These are phyloP conservation scores for Cyclostephanos tholiformis DNA, from an alignment of 108 stramenopile species.

Conservation along the genomic window DNA sequence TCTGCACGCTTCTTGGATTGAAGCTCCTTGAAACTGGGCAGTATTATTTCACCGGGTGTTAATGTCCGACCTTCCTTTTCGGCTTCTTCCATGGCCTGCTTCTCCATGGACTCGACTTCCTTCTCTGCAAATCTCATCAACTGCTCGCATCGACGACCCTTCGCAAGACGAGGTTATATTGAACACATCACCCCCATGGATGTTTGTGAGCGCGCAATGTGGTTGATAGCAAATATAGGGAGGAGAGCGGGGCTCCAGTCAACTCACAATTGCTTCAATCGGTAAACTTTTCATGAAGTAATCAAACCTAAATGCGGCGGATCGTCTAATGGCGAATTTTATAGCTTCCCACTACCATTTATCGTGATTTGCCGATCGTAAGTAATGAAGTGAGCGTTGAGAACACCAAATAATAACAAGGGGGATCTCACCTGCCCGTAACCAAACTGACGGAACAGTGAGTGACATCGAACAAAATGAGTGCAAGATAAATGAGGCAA, in stretches of 20 bases:
- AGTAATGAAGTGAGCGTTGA: neutral
- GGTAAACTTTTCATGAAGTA: slow-evolving; percentile 68
- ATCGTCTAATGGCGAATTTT: slow-evolving; percentile 84
- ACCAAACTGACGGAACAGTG: slow-evolving; percentile 55
- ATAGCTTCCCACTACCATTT: slow-evolving; percentile 78
- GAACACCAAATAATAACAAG: neutral
- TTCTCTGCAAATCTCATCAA: slow-evolving; percentile 85
- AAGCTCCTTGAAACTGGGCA: slow-evolving; percentile 71
- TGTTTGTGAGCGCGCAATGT: neutral
- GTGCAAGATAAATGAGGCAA: neutral
- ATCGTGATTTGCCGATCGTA: neutral
- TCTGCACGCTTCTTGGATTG: slow-evolving; percentile 55
- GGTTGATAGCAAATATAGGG: neutral
- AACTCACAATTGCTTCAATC: slow-evolving; percentile 33
- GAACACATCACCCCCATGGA: neutral
- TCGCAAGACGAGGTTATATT: slow-evolving; percentile 21
- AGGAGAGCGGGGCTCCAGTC: neutral
- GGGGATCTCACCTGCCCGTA: slow-evolving; percentile 52
- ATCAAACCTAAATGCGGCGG: slow-evolving; percentile 83
- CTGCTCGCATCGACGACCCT: slow-evolving; percentile 84
- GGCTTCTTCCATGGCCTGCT: slow-evolving; percentile 62
- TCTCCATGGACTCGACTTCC: slow-evolving; percentile 82
- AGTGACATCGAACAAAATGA: neutral
- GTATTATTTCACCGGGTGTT: slow-evolving; percentile 42
- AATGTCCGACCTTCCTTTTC: slow-evolving; percentile 51